These are phyloP conservation scores for Torulaspora franciscae DNA, from an alignment of 805 yeast species.

Conservation along the genomic window DNA sequence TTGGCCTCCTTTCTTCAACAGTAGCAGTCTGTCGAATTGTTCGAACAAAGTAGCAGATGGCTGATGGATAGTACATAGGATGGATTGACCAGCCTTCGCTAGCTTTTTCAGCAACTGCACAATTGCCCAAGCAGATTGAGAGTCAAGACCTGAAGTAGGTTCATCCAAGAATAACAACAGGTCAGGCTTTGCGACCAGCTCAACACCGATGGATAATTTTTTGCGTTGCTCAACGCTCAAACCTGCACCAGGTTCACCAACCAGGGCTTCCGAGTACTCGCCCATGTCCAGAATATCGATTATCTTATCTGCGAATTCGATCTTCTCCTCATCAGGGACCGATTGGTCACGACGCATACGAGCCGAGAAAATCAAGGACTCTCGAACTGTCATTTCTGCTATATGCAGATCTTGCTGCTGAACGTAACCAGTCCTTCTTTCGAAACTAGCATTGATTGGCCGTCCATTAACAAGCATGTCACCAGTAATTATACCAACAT, in stretches of 20 bases:
- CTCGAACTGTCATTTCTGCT: conserved; percentile 35
- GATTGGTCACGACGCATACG: conserved; percentile 48
- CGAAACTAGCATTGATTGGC: conserved; percentile 46
- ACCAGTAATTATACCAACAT: conserved; percentile 51
- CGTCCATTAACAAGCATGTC: conserved; percentile 52
- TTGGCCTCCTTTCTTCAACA: conserved; percentile 48
- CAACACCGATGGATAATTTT: conserved; percentile 44
- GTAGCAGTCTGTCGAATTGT: conserved; percentile 44
- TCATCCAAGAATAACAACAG: conserved; percentile 46
- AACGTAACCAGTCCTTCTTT: conserved; percentile 52
- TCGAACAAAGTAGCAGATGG: conserved; percentile 49
- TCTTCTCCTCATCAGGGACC: conserved; percentile 37
- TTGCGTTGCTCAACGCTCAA: conserved; percentile 43
- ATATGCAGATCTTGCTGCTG: conserved; percentile 54
- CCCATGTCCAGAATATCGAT: conserved; percentile 49
- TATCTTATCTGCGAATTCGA: conserved; percentile 48
- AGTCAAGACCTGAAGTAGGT: conserved; percentile 51
- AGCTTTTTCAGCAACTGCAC: conserved; percentile 42
- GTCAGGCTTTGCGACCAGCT: conserved; percentile 45
- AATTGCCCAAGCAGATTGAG: conserved; percentile 50
- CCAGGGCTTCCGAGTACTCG: conserved; percentile 49
- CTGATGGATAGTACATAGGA: conserved; percentile 53
- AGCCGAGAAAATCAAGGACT: conserved; percentile 45
- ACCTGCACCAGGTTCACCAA: conserved; percentile 43
- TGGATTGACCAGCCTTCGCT: conserved; percentile 47